These are phyloP conservation scores for Ophiorrhiza pumila DNA, from an alignment of 257 asterid species.

Conservation along the genomic window DNA sequence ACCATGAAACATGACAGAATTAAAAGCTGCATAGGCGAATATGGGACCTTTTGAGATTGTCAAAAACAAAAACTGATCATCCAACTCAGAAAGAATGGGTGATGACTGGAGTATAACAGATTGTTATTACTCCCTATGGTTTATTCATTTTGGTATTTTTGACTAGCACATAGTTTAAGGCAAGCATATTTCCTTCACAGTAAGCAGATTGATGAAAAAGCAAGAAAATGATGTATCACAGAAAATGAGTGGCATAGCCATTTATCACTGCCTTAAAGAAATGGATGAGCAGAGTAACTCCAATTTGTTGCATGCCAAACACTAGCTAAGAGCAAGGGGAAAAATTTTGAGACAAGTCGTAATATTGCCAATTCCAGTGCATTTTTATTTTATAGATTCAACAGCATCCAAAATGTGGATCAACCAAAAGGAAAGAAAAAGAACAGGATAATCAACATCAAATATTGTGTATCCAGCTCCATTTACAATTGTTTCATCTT, in stretches of 20 bases:
- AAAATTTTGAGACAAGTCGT: neutral
- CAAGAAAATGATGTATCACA: neutral
- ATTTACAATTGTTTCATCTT: neutral
- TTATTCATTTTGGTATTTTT: neutral
- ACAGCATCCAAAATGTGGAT: slow-evolving; percentile 2
- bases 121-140: neutral
- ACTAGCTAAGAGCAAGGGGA: neutral
- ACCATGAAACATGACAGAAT: neutral
- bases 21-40: neutral
- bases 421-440: neutral
- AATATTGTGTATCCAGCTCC: neutral
- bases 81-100: neutral
- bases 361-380: neutral
- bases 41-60: neutral
- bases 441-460: neutral
- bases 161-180: neutral
- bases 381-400: neutral
- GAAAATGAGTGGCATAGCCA: neutral
- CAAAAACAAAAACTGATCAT: neutral
- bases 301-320: neutral
- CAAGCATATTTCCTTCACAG: neutral
- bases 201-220: neutral
- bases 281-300: neutral
- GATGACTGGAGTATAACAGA: neutral
- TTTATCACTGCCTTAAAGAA: neutral